Percentiles rank a stretch among this genome's conserved stretches.
Conservation (phyloP, 2,329 filamentous ascomycete species). For the Colletotrichum chrysophilum region DNA sequence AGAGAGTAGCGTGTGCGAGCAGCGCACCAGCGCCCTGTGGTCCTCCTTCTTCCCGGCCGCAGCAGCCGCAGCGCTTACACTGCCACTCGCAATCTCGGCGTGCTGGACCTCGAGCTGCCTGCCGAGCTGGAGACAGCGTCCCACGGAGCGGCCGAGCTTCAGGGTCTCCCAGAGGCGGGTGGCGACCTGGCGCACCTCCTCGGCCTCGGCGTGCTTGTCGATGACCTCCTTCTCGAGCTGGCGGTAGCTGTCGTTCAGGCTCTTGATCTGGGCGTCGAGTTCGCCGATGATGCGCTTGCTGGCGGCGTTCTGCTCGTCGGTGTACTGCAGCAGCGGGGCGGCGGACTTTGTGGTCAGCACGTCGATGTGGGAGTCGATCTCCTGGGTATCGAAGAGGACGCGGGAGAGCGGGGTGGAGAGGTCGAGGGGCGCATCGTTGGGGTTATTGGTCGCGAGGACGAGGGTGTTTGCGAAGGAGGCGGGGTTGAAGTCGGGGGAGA, state of each 20-base stretch:
- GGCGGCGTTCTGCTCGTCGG: constrained; percentile 74
- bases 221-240: constrained; percentile 87
- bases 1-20: constrained; percentile 78
- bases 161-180: constrained; percentile 82
- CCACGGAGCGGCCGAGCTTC: constrained; percentile 76
- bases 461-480: constrained; percentile 86
- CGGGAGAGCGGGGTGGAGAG: constrained; percentile 92
- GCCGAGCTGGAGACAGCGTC: constrained; percentile 79
- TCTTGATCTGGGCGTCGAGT: constrained; percentile 80
- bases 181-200: constrained; percentile 74
- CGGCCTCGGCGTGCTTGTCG: constrained; percentile 80
- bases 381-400: constrained; percentile 95
- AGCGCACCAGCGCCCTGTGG: constrained; percentile 80
- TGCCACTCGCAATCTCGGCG: constrained; percentile 63
- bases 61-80: constrained; percentile 34
- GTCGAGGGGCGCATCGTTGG: constrained; percentile 87
- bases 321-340: constrained; percentile 80
- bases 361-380: constrained; percentile 96
- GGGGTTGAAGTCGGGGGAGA: constrained; percentile 82
- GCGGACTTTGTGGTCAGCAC: constrained; percentile 84
- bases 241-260: constrained; percentile 83
- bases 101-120: constrained; percentile 89
- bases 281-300: constrained; percentile 75
- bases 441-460: constrained; percentile 89
- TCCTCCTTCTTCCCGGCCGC: constrained; percentile 65